A percentile compares a stretch with the other conserved stretches of the same genome.
These are phyloP conservation scores for Porodaedalea pini DNA, from an alignment of 1,284 basidiomycete genomes.

Conservation along the genomic window DNA sequence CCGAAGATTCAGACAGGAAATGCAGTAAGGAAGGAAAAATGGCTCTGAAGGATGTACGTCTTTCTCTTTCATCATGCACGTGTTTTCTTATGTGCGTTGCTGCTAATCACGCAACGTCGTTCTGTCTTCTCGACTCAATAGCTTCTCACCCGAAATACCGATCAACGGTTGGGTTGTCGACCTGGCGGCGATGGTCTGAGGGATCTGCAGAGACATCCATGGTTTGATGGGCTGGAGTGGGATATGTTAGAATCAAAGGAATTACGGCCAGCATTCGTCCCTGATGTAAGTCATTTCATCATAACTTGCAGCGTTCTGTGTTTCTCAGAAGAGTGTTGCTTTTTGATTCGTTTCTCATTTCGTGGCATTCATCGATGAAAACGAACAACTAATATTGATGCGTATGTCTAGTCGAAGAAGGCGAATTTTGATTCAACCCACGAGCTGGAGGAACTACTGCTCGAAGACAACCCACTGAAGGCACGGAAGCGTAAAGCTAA, in stretches of 20 bases:
- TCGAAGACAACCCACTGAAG: constrained; percentile 97
- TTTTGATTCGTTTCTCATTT: background rate
- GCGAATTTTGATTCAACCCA: constrained; percentile 99
- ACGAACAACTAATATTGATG: background rate
- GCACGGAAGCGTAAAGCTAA: constrained; percentile 89
- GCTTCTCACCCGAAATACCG: constrained; percentile 56
- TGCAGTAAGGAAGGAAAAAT: constrained; percentile 65
- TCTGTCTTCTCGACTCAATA: too few species aligned
- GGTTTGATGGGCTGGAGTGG: constrained; percentile 90
- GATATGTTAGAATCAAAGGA: constrained; percentile 78
- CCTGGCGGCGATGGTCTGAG: constrained; percentile 74
- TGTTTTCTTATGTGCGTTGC: background rate
- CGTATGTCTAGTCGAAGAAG: constrained; percentile 74
- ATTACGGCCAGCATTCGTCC: constrained; percentile 82
- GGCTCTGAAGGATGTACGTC: constrained; percentile 63
- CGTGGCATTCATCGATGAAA: constrained; percentile 5
- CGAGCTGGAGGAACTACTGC: constrained; percentile 90
- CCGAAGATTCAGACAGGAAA: constrained; percentile 71
- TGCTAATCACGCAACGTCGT: constrained; percentile 46
- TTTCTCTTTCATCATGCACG: constrained; percentile 7
- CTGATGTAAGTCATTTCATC: constrained; percentile 64
- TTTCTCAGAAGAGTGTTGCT: background rate
- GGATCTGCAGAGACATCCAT: constrained; percentile 78
- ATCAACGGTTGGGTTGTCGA: constrained; percentile 79
- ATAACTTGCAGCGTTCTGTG: background rate